A percentile compares a stretch with the other conserved stretches of the same genome.
Evolutionary conservation across 2,329 filamentous ascomycete genomes (phyloP).

Genomic region (Xylariaceae sp.): DNA sequence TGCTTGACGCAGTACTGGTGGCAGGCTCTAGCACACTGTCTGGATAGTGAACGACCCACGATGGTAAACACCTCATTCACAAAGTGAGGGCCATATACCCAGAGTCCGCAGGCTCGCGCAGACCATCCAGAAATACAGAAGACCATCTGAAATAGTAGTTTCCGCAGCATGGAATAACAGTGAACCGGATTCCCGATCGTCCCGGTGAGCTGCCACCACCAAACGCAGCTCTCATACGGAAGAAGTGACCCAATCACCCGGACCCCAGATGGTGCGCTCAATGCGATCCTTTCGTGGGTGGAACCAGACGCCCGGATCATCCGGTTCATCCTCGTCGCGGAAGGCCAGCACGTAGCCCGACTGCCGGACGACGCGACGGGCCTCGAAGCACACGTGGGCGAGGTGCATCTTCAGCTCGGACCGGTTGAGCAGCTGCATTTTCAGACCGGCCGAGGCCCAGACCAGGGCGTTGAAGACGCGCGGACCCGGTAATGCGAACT

Average conservation of each 20-base stretch:
- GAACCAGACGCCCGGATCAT: slow-evolving; percentile 29
- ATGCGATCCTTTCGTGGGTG: slow-evolving; percentile 23
- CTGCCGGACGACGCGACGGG: slow-evolving; percentile 24
- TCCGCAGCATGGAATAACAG: neutral
- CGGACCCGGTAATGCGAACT: slow-evolving; percentile 23
- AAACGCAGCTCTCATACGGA: neutral
- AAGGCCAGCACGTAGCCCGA: slow-evolving; percentile 27
- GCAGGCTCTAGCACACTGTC: too few species aligned
- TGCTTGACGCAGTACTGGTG: too few species aligned
- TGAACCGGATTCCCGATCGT: neutral
- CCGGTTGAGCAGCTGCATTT: slow-evolving; percentile 26
- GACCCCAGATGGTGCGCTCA: slow-evolving; percentile 27
- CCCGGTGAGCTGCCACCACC: neutral
- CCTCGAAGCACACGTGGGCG: slow-evolving; percentile 27
- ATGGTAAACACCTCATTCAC: too few species aligned
- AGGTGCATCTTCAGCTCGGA: slow-evolving; percentile 23
- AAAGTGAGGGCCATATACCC: too few species aligned
- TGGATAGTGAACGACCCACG: too few species aligned
- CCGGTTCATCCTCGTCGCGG: slow-evolving; percentile 24
- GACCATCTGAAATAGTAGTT: neutral
- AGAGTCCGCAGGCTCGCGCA: too few species aligned
- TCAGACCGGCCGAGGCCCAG: slow-evolving; percentile 21
- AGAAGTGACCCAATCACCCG: slow-evolving; percentile 19
- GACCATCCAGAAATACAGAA: too few species aligned
- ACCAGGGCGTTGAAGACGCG: slow-evolving; percentile 25